Percentiles rank a stretch among this genome's conserved stretches.
These are phyloP conservation scores for Pseudofabraea citricarpa DNA, from an alignment of 2,329 filamentous ascomycete species.

Conservation along the genomic window DNA sequence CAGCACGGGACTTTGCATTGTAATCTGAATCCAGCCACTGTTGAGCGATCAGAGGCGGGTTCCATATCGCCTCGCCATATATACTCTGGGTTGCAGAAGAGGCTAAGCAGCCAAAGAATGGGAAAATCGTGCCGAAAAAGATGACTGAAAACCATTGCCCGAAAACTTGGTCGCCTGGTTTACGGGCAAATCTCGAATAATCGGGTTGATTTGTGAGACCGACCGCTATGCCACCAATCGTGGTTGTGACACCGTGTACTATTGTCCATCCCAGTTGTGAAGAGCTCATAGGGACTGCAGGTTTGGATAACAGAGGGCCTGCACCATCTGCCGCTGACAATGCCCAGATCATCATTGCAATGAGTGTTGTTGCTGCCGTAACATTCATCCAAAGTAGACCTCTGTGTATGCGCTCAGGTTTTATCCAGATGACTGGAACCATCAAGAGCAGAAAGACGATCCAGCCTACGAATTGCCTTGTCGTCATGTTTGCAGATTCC, in stretches of 20 bases:
- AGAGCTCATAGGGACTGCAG: conserved; percentile 20
- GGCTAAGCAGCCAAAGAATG: conserved; percentile 35
- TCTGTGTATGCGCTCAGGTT: conserved; percentile 31
- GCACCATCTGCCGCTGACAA: conserved; percentile 22
- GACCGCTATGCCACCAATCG: conserved; percentile 38
- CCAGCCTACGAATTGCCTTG: conserved; percentile 31
- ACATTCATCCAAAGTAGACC: conserved; percentile 27
- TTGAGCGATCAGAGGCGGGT: conserved; percentile 31
- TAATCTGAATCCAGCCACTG: conserved; percentile 26
- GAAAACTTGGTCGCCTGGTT: conserved; percentile 34
- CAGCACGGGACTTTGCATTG: conserved; percentile 30
- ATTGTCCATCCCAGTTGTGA: conserved; percentile 30
- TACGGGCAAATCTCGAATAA: conserved; percentile 35
- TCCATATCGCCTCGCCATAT: conserved; percentile 42
- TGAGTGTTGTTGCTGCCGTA: conserved; percentile 34
- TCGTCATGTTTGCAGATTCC: conserved; percentile 33
- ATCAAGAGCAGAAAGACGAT: conserved; percentile 31
- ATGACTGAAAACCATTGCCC: conserved; percentile 34
- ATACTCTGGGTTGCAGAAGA: conserved; percentile 39
- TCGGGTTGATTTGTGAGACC: conserved; percentile 40
- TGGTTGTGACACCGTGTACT: conserved; percentile 33
- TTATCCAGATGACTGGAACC: conserved; percentile 38
- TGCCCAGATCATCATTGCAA: conserved; percentile 32
- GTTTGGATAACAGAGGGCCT: conserved; percentile 4
- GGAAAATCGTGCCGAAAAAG: conserved; percentile 30